phyloP scores from a whole-genome alignment of 2,329 filamentous ascomycete genomes.

The Nemania sp. region DNA sequence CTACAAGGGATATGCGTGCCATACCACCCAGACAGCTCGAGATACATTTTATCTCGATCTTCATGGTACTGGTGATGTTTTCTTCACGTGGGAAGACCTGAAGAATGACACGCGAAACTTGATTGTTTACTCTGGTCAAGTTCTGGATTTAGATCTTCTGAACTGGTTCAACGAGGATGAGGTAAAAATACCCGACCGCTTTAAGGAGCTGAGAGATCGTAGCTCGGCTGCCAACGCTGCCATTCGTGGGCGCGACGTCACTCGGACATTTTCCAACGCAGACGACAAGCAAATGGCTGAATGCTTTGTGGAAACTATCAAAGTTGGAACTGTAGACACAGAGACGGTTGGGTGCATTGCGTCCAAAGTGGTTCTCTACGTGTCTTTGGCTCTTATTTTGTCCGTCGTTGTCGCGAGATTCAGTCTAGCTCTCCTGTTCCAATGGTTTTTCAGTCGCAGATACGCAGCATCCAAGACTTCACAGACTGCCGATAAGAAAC shows the following conservation, averaged over 20 bases:
- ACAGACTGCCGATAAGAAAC: constrained; percentile 77
- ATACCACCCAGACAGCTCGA: constrained; percentile 73
- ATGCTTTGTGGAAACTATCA: constrained; percentile 92
- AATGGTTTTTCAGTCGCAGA: constrained; percentile 90
- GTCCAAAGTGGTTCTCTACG: constrained; percentile 93
- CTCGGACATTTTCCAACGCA: constrained; percentile 79
- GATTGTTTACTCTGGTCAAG: constrained; percentile 91
- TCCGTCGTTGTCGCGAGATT: constrained; percentile 88
- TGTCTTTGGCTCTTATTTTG: constrained; percentile 88
- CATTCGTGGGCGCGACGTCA: constrained; percentile 84
- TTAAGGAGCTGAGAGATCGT: constrained; percentile 77
- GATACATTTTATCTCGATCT: constrained; percentile 75
- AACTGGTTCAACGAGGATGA: constrained; percentile 87
- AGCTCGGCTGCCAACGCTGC: constrained; percentile 61
- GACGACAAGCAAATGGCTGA: constrained; percentile 80
- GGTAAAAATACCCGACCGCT: constrained; percentile 74
- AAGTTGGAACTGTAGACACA: constrained; percentile 93
- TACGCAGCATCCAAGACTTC: constrained; percentile 87
- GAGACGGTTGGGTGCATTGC: constrained; percentile 97
- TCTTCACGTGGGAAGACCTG: constrained; percentile 94
- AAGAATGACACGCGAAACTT: constrained; percentile 87
- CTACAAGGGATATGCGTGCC: constrained; percentile 87
- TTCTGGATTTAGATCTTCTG: constrained; percentile 86
- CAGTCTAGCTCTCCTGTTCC: constrained; percentile 84
- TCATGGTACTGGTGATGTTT: constrained; percentile 78